A percentile compares a stretch with the other conserved stretches of the same genome.
These are phyloP conservation scores for Polychaeton citri DNA, from an alignment of 2,329 filamentous ascomycete genomes.

Conservation along the genomic window DNA sequence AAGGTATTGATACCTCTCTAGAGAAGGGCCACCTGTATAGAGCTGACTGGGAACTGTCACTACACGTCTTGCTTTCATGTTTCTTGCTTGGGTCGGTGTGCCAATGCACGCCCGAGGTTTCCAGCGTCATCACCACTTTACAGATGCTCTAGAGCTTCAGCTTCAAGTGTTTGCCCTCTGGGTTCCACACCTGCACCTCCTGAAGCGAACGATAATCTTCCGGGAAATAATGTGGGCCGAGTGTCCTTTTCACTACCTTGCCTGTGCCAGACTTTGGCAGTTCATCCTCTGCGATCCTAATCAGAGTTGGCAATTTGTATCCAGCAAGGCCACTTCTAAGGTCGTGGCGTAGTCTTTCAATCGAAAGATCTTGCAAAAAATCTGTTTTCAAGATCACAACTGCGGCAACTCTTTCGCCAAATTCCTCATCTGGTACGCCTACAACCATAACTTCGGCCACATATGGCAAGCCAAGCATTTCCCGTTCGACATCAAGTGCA, in stretches of 20 bases:
- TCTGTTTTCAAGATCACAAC: slow-evolving; percentile 22
- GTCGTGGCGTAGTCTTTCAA: slow-evolving; percentile 31
- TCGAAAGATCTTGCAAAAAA: slow-evolving; percentile 15
- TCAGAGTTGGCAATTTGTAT: slow-evolving; percentile 37
- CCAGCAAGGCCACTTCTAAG: slow-evolving; percentile 31
- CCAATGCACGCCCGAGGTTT: no score
- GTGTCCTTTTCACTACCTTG: slow-evolving; percentile 37
- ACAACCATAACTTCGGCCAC: slow-evolving; percentile 36
- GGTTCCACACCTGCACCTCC: slow-evolving; percentile 17
- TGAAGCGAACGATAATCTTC: slow-evolving; percentile 7
- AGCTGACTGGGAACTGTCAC: no score
- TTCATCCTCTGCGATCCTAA: slow-evolving; percentile 31
- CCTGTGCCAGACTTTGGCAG: slow-evolving; percentile 36
- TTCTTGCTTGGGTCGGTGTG: no score
- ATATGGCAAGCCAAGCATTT: slow-evolving; percentile 30
- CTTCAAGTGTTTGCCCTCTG: not conserved
- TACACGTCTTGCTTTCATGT: not conserved
- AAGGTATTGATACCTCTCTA: no score
- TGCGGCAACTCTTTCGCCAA: slow-evolving; percentile 38
- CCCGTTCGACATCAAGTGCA: slow-evolving; percentile 36
- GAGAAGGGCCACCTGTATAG: no score
- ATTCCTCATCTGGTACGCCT: slow-evolving; percentile 34
- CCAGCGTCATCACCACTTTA: no score
- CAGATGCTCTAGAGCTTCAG: not conserved
- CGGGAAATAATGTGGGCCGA: slow-evolving; percentile 19